Evolutionary conservation across 2,329 filamentous ascomycete species (phyloP), one percentile per base, ranked within the genome.

Genomic region (Pestalotiopsis sp.): DNA sequence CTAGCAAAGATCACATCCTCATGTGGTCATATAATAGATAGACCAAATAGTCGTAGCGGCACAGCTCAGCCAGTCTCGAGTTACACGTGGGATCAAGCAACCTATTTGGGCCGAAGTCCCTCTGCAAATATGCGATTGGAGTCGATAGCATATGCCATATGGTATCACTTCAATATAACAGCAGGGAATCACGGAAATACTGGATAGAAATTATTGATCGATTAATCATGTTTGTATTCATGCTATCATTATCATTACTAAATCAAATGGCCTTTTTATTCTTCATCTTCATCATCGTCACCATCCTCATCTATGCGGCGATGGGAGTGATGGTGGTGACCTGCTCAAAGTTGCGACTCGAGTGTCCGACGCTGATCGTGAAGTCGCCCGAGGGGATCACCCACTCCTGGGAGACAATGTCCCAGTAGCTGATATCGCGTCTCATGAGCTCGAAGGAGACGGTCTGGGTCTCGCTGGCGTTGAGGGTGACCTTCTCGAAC

Each of bases 341-440:
- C 5, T 45, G 17, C 45, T 64, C 41, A 56, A 75, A 27, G 66
- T 75, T 71, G n/a, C 72, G 49, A 52, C 70, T 72, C 66, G 70
- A 72, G 38, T 72, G 70, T 25, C 73, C 73, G 1, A 68, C 70
- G n/a, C 62, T 66, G 36, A 74, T 60, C 6, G 65, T 69, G 68
- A 74, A 72, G n/a, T 70, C 68, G 23, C 72, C 73, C 14, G 68
- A 49, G 14, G 72, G 73, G 52, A 74, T 70, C 66, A 70, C 14
- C 94, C 95, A 98, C 83, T 97, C 91, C 84, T 97, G 94, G 6
- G 82, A 79, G 2, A 79, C 85, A 0, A 87, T 82, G 73, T 97
- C 92, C 95, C 95, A 98, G 82, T 94, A 96, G 77, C 92, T 94
- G 68, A 98, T 75, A 77, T 98, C 95, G 67, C 93, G 89, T 57